Evolutionary conservation across 495 filamentous ascomycete species (phyloP).

Genomic region (Tuber indicum): DNA sequence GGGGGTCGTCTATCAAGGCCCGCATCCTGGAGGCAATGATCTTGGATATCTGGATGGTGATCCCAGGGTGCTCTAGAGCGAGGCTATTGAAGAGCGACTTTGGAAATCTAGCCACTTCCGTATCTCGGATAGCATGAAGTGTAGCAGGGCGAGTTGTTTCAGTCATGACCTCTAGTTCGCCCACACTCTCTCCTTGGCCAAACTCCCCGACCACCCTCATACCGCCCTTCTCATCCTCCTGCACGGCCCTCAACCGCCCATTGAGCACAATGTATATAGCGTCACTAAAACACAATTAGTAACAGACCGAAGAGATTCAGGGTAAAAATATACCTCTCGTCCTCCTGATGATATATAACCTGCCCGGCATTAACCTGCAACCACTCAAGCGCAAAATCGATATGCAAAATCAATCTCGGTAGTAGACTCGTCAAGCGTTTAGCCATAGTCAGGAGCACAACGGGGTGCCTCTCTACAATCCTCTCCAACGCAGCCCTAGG

Average conservation of each 20-base stretch:
- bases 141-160: constrained; percentile 83
- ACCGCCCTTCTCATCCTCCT: constrained; percentile 69
- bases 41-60: constrained; percentile 98
- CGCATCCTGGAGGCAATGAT: constrained; percentile 96
- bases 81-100: constrained; percentile 95
- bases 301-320: neutral
- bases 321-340: constrained; percentile 55
- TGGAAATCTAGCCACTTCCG: constrained; percentile 91
- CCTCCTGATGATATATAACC: constrained; percentile 85
- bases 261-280: constrained; percentile 98
- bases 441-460: constrained; percentile 88
- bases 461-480: constrained; percentile 84
- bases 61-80: constrained; percentile 91
- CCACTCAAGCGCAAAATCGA: constrained; percentile 98
- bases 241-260: constrained; percentile 72
- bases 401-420: constrained; percentile 87
- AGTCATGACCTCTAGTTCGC: constrained; percentile 94
- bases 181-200: constrained; percentile 94
- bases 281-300: constrained; percentile 51
- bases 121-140: constrained; percentile 91
- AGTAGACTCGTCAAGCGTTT: constrained; percentile 85
- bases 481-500: constrained; percentile 79
- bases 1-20: constrained; percentile 70
- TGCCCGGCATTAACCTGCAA: constrained; percentile 91
- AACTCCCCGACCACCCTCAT: constrained; percentile 88